These are phyloP conservation scores for Leccinum angustisporum DNA, from an alignment of 1,284 basidiomycete species.

Conservation along the genomic window DNA sequence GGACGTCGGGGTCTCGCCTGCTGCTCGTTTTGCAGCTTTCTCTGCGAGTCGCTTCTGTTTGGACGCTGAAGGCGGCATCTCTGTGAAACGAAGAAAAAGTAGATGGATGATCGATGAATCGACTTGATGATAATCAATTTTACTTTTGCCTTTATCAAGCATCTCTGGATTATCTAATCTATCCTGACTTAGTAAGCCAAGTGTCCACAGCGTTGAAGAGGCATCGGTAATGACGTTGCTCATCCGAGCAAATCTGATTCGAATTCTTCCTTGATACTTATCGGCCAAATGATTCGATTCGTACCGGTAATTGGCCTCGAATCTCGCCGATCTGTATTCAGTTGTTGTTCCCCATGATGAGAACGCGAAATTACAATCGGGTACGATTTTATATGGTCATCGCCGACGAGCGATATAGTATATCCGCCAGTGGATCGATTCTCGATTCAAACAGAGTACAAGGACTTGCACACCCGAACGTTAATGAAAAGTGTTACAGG, in stretches of 20 bases:
- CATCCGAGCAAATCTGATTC: conserved; percentile 2
- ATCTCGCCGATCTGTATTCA: not conserved
- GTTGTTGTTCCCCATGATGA: not conserved
- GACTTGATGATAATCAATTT: not conserved
- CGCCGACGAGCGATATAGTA: not conserved
- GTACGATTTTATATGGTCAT: not conserved
- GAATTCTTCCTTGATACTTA: not conserved
- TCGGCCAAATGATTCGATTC: not conserved
- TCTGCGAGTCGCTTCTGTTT: conserved; percentile 88
- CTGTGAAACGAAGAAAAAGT: conserved; percentile 14
- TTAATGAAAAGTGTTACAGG: not conserved
- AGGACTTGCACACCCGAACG: not conserved
- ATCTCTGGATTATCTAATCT: conserved; percentile 31
- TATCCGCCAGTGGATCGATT: not conserved
- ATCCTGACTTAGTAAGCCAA: conserved; percentile 6
- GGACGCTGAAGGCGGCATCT: conserved; percentile 75
- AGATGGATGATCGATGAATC: conserved; percentile 27
- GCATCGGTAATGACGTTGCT: not conserved
- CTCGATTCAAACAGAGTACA: not conserved
- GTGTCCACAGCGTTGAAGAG: not conserved
- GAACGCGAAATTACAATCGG: not conserved
- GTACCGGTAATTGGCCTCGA: not conserved
- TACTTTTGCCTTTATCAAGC: conserved; percentile 18
- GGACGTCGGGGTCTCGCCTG: conserved; percentile 48
- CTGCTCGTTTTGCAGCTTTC: conserved; percentile 79